Base-by-base conservation (phyloP, 495 filamentous ascomycete species). In the Neurospora sp. region DNA sequence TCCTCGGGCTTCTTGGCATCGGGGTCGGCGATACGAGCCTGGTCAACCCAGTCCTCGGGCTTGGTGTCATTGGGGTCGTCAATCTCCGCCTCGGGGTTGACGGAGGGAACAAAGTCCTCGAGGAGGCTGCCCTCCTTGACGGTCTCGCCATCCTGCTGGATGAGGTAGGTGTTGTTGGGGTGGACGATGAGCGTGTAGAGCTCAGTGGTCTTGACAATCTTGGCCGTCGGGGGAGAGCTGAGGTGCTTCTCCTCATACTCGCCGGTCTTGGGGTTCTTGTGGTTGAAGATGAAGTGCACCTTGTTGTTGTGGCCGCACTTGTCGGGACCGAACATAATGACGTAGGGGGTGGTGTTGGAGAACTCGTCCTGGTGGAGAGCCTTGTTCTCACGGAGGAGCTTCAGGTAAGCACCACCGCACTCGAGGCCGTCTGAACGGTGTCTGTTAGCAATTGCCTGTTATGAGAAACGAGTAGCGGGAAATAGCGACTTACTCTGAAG, bases 201-300 rank as follows among this genome's bases (percentile, higher is more conserved):
- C 76, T 94, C 90, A 71, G 93, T 92, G 75, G 91, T 89, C 89
- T 98, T 98, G 85, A 88, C 88, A 81, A 95, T 96, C 78, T 90
- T 91, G 79, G 95, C 94, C 69, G 90, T 85, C 53, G 96, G 94
- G 48, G 96, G 90, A 77, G 88, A 87, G 82, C 89, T 92, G 71
- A 98, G 88, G 85, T 99, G 96, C 90, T 99, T 99, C 92, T 99
- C 96, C 88, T 98, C 96, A 78, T 99, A 99, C 84, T 98, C 95
- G 83, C 96, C 94, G 69, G 94, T 98, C 92, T 97, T 98, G 79
- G 96, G 96, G 89, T 98, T 99, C 92, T 98, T 99, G 92, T 98
- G 96, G 82, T 96, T 95, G 91, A 99, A 96, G 84, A 99, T 99
- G 85, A 99, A 97, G 88, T 99, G 96, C 72, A 99, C 93, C 91